phyloP scores from a whole-genome alignment of 768 basidiomycete genomes.

The Lactifluus hygrophoroides region DNA sequence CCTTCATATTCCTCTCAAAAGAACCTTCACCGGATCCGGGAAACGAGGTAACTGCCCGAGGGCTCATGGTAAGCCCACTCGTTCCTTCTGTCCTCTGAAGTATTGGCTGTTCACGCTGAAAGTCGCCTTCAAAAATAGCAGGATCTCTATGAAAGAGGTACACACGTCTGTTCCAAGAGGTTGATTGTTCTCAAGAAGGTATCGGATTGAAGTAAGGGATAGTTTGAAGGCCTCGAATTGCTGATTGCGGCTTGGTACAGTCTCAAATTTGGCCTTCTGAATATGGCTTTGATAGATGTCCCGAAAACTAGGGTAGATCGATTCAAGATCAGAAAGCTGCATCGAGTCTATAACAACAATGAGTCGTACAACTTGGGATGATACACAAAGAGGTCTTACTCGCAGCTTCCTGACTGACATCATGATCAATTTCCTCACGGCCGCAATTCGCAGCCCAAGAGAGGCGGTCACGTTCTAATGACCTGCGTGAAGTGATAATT shows the following conservation, averaged over 20 bases:
- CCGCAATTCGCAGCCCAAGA: neutral
- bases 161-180: neutral
- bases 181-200: neutral
- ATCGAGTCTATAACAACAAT: neutral
- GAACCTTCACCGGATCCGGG: neutral
- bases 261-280: neutral
- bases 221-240: neutral
- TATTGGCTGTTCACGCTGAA: neutral
- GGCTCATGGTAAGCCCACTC: neutral
- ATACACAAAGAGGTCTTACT: no score
- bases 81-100: neutral
- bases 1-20: slow-evolving; percentile 1
- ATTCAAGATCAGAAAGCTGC: neutral
- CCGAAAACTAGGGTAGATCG: neutral
- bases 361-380: no score
- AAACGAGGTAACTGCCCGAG: neutral
- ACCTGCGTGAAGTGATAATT: neutral
- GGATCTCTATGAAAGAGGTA: neutral
- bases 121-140: neutral
- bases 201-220: neutral
- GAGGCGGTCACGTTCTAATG: neutral
- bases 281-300: neutral
- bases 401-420: neutral
- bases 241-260: neutral
- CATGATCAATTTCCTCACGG: neutral